Percentiles rank a stretch among this genome's conserved stretches.
These are phyloP conservation scores for Violaceomyces palustris DNA, from an alignment of 1,284 basidiomycete species.

Conservation along the genomic window DNA sequence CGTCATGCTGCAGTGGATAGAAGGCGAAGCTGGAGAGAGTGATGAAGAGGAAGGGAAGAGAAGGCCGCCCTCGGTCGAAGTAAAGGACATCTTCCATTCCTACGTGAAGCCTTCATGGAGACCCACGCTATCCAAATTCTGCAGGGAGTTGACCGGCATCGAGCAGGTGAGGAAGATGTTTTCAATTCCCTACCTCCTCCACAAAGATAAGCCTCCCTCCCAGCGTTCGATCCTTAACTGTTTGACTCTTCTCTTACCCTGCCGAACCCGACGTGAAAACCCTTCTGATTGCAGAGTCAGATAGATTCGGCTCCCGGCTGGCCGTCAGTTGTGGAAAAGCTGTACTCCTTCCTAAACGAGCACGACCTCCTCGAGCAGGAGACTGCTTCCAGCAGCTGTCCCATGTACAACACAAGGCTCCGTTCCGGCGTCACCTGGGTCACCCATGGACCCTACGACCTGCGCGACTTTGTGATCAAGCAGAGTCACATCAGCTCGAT, in stretches of 20 bases:
- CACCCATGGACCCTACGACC: conserved; percentile 60
- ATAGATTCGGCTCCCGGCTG: conserved; percentile 76
- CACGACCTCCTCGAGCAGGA: conserved; percentile 53
- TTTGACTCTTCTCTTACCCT: no score
- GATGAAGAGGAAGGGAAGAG: conserved; percentile 9
- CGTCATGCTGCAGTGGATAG: conserved; percentile 71
- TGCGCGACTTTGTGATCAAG: conserved; percentile 69
- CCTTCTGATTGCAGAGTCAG: conserved; percentile 60
- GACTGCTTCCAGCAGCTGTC: neutral
- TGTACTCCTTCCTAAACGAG: conserved; percentile 63
- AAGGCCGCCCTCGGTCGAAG: conserved; percentile 56
- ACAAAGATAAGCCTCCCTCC: no score
- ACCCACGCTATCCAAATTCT: conserved; percentile 75
- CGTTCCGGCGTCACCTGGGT: conserved; percentile 54
- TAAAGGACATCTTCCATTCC: conserved; percentile 74
- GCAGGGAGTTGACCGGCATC: conserved; percentile 81
- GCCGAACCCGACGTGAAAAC: no score
- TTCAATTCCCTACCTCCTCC: neutral
- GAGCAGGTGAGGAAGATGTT: conserved; percentile 64
- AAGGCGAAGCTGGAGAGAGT: conserved; percentile 1
- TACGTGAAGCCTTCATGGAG: conserved; percentile 84
- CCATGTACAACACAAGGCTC: conserved; percentile 8
- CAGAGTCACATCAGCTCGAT: conserved; percentile 68
- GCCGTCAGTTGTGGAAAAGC: conserved; percentile 62
- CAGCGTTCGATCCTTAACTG: no score